Percentiles rank a stretch among this genome's conserved stretches.
These are phyloP conservation scores for Yarrowia sp. DNA, from an alignment of 805 yeast species.

Conservation along the genomic window DNA sequence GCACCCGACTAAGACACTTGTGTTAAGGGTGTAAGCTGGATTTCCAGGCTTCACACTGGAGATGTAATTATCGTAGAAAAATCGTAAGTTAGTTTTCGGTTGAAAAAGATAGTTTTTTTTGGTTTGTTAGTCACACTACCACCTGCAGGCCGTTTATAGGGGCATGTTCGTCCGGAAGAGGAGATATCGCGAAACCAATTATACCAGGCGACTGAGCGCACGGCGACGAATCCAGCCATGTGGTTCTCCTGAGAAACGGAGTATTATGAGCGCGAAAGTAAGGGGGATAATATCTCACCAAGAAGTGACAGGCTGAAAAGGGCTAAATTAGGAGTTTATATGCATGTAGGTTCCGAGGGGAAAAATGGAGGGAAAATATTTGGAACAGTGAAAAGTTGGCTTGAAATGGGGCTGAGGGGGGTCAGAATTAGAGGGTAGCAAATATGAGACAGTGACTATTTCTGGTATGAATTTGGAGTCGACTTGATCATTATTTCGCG, in stretches of 20 bases:
- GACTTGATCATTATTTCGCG: too few species aligned
- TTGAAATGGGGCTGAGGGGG: too few species aligned
- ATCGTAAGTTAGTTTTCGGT: too few species aligned
- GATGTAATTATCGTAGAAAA: background rate
- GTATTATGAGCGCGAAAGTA: background rate
- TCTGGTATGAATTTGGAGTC: too few species aligned
- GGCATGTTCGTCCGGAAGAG: too few species aligned
- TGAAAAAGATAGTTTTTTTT: background rate
- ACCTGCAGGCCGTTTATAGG: background rate
- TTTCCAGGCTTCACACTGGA: background rate
- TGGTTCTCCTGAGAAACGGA: background rate
- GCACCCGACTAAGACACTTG: too few species aligned
- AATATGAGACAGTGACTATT: too few species aligned
- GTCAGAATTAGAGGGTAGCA: too few species aligned
- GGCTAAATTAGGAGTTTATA: background rate
- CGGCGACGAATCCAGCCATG: background rate
- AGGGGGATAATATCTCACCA: background rate
- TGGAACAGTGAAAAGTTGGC: too few species aligned
- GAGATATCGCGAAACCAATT: background rate
- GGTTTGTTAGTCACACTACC: conserved; percentile 3
- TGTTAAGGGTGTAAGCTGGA: background rate
- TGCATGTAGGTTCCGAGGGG: background rate
- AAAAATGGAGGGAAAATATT: too few species aligned
- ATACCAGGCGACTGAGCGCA: background rate
- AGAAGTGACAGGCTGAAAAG: background rate